Evolutionary conservation across 1,284 basidiomycete genomes (phyloP).

Genomic region (Fomitopsis pinicola): DNA sequence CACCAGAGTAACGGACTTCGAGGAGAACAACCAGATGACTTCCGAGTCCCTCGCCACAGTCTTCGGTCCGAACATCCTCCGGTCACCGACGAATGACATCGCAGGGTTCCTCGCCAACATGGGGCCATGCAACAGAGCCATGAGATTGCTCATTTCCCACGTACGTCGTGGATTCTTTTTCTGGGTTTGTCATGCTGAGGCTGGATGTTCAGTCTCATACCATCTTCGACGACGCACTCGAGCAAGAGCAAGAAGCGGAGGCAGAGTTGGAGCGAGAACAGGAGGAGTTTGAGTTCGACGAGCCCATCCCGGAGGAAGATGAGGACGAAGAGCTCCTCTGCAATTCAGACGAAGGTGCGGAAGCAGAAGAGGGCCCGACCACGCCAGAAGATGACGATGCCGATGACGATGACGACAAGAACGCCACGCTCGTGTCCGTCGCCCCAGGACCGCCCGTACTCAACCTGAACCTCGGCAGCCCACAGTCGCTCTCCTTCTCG

Average conservation of each 20-base stretch:
- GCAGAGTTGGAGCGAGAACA: conserved; percentile 35
- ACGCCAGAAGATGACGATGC: background rate
- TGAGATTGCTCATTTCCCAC: conserved; percentile 75
- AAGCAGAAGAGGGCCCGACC: conserved; percentile 10
- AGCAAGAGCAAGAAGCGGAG: conserved; percentile 35
- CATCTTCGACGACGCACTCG: conserved; percentile 42
- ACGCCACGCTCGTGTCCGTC: conserved; percentile 7
- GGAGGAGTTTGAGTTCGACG: conserved; percentile 42
- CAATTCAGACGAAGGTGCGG: conserved; percentile 27
- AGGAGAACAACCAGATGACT: conserved; percentile 84
- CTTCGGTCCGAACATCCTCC: conserved; percentile 74
- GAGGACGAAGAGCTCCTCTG: conserved; percentile 33
- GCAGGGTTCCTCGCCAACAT: conserved; percentile 73
- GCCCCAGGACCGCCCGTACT: conserved; percentile 18
- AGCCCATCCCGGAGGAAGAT: conserved; percentile 45
- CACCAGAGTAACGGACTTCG: conserved; percentile 73
- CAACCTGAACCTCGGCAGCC: conserved; percentile 19
- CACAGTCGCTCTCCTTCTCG: conserved; percentile 18
- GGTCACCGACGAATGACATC: conserved; percentile 70
- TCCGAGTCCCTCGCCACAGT: conserved; percentile 79
- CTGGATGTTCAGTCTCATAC: conserved; percentile 37
- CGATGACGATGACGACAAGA: conserved; percentile 8
- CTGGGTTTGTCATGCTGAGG: background rate
- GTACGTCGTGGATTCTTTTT: conserved; percentile 37
- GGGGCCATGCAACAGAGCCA: conserved; percentile 68